These are phyloP conservation scores for Xylaria longipes DNA, from an alignment of 495 filamentous ascomycete genomes.

Conservation along the genomic window DNA sequence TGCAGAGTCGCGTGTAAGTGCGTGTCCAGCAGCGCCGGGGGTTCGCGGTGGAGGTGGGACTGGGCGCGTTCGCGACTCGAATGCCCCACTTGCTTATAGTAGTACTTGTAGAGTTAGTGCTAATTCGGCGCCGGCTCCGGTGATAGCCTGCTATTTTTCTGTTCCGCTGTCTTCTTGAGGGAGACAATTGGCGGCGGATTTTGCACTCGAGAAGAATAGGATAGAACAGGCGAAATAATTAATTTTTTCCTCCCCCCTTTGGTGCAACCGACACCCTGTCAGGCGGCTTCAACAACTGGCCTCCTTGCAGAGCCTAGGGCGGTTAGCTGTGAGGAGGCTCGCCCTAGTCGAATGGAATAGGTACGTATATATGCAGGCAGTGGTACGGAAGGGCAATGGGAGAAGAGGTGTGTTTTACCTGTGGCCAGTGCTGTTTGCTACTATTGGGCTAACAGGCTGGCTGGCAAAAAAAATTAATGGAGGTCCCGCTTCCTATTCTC, in stretches of 20 bases:
- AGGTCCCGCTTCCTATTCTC: constrained; percentile 12
- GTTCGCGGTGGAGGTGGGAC: constrained; percentile 22
- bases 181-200: background rate
- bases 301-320: constrained; percentile 15
- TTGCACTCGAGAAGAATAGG: background rate
- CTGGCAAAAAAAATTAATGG: constrained; percentile 1
- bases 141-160: background rate
- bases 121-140: constrained; percentile 7
- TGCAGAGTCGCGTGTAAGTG: constrained; percentile 31
- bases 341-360: constrained; percentile 6
- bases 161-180: no score
- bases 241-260: background rate
- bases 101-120: no score
- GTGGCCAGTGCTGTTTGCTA: background rate
- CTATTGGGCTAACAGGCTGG: background rate
- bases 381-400: background rate
- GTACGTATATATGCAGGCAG: background rate
- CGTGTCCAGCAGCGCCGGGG: constrained; percentile 26
- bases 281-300: constrained; percentile 12
- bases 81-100: constrained; percentile 23
- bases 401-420: constrained; percentile 8
- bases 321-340: constrained; percentile 6
- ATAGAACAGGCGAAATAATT: background rate
- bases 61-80: constrained; percentile 28
- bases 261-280: constrained; percentile 4